phyloP scores from a whole-genome alignment of 768 basidiomycete genomes.

The Boletus eberwhitei region DNA sequence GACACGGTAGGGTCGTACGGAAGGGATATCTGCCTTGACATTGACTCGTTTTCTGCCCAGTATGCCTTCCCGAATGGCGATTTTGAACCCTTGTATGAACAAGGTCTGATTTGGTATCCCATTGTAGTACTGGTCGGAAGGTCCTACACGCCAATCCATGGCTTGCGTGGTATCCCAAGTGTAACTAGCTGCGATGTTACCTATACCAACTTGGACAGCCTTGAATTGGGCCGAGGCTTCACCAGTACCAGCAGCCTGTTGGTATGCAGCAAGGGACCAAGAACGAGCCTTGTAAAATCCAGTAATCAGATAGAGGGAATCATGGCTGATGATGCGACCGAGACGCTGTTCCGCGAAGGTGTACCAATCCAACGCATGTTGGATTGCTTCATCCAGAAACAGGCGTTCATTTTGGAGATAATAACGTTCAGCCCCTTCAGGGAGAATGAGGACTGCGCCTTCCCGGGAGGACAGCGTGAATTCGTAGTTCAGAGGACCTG shows the following conservation, averaged over 20 bases:
- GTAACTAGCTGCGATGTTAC: conserved; percentile 13
- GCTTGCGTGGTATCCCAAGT: conserved; percentile 11
- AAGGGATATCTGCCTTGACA: neutral
- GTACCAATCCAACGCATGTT: conserved; percentile 29
- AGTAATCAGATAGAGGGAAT: conserved; percentile 25
- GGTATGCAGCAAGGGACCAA: conserved; percentile 29
- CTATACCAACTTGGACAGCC: conserved; percentile 7
- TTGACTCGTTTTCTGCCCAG: conserved; percentile 1
- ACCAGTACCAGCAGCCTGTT: neutral
- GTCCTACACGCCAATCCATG: conserved; percentile 8
- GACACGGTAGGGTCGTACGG: neutral
- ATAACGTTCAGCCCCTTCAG: conserved; percentile 26
- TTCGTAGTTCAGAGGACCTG: conserved; percentile 6
- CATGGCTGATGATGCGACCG: conserved; percentile 17
- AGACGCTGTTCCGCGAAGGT: conserved; percentile 20
- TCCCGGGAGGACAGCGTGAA: conserved; percentile 18
- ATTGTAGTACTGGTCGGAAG: neutral
- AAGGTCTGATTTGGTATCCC: conserved; percentile 20
- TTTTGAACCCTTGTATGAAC: conserved; percentile 22
- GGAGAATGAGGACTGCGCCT: conserved; percentile 33
- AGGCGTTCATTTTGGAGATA: conserved; percentile 20
- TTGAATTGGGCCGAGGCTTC: conserved; percentile 9
- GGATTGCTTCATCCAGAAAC: conserved; percentile 21
- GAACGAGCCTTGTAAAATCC: conserved; percentile 10
- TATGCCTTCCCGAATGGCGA: conserved; percentile 2